Conservation (phyloP, 495 filamentous ascomycete genomes). For the Cercophora scortea region DNA sequence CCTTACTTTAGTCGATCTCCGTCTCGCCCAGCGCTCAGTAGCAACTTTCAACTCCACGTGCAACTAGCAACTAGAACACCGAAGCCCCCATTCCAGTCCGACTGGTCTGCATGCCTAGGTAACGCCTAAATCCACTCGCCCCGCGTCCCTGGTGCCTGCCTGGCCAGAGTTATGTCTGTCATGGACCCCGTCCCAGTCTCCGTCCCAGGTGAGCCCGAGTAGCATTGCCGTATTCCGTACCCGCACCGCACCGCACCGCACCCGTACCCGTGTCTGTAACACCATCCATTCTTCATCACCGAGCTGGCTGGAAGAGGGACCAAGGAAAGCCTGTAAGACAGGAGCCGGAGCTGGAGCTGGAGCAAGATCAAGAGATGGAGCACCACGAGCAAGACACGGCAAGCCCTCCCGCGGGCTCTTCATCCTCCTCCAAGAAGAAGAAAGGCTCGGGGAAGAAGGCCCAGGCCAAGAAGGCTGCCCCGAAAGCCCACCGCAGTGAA, state of each 20-base stretch:
- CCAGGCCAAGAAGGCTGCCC: not conserved
- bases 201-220: not conserved
- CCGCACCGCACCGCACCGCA: too few species aligned
- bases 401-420: not conserved
- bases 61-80: too few species aligned
- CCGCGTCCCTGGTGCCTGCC: not conserved
- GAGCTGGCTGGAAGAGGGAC: not conserved
- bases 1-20: too few species aligned
- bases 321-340: not conserved
- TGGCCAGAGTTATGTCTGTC: not conserved
- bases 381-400: not conserved
- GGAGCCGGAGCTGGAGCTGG: not conserved
- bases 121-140: not conserved
- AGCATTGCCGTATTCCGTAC: not conserved
- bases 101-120: not conserved
- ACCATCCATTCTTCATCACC: not conserved
- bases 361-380: not conserved
- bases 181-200: not conserved
- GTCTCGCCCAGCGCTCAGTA: too few species aligned
- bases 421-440: slow-evolving; percentile 1
- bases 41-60: too few species aligned
- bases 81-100: slow-evolving; percentile 1
- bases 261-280: too few species aligned
- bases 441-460: slow-evolving; percentile 7
- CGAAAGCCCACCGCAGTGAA: slow-evolving; percentile 1